A percentile compares a stretch with the other conserved stretches of the same genome.
Evolutionary conservation across 306 rosid genomes (phyloP).

Genomic region (Pyrus communis): DNA sequence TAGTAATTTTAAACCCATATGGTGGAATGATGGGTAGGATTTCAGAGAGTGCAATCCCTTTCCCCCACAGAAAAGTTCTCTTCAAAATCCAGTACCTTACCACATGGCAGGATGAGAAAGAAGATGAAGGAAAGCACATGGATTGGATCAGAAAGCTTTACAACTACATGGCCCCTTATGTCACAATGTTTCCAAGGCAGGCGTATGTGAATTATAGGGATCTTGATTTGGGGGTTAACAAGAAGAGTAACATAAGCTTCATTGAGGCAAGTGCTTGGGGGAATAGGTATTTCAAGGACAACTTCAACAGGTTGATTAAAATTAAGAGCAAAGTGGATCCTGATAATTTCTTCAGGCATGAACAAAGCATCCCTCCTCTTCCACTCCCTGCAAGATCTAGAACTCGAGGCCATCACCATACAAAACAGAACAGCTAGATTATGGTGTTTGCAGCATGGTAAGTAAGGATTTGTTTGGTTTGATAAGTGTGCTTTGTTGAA

Average conservation of each 20-base stretch:
- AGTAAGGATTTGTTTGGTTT: neutral
- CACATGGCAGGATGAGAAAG: slow-evolving; percentile 32
- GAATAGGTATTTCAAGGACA: slow-evolving; percentile 58
- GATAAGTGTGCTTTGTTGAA: neutral
- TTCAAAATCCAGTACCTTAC: slow-evolving; percentile 62
- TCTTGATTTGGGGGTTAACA: slow-evolving; percentile 77
- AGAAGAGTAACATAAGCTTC: slow-evolving; percentile 34
- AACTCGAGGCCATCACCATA: neutral
- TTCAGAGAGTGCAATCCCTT: slow-evolving; percentile 53
- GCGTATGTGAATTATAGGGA: slow-evolving; percentile 85
- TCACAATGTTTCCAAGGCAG: slow-evolving; percentile 59
- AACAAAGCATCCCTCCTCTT: slow-evolving; percentile 84
- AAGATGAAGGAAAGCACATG: slow-evolving; percentile 35
- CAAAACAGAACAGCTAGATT: neutral
- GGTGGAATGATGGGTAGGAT: slow-evolving; percentile 69
- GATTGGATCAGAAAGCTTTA: slow-evolving; percentile 74
- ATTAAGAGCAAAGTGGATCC: slow-evolving; percentile 74
- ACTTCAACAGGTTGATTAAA: slow-evolving; percentile 53
- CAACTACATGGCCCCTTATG: slow-evolving; percentile 66
- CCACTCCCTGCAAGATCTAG: neutral
- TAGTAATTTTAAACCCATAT: slow-evolving; percentile 59
- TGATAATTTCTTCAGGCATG: slow-evolving; percentile 75
- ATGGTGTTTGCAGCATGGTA: neutral
- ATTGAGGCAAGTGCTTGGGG: slow-evolving; percentile 66
- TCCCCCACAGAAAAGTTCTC: slow-evolving; percentile 65